Base-by-base conservation (phyloP, 1,284 basidiomycete species). In the Malassezia vespertilionis region DNA sequence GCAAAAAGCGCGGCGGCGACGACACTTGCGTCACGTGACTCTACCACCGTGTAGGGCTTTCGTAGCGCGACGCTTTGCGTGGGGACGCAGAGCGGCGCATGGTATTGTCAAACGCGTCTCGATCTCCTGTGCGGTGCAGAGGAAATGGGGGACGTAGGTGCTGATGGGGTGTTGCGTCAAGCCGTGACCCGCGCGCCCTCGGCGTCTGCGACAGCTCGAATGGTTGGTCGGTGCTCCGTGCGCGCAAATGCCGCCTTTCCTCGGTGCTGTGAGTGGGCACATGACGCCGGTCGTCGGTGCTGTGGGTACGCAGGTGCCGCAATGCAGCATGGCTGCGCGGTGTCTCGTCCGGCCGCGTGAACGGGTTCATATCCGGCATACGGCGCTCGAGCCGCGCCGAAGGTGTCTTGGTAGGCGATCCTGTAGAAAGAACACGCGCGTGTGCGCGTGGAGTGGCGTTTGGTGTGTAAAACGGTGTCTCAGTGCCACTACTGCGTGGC, bases 391-490 rank as follows among this genome's bases (percentile, higher is more conserved):
- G 20, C 30, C 33, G 10, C 28, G n/a, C 20, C 22, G 15, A 10
- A 43, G 8, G 24, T 43, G 31, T 15, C 21, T 42, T 48, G 2
- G 46, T 40, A 9, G 46, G 46, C 21, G 46, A 48, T 27, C 46
- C 46, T 20, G 41, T 34, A 15, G 46, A 48, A 14, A 48, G 28
- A 14, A 49, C 40, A 18, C 40, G 34, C 12, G 36, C 37, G 21
- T 41, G 39, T 4, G 5, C 5, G 5, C 27, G 20, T 3, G 46
- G 46, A 2, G 40, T 49, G 11, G 41, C 35, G 22, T 38, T 32
- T n/a, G 46, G 46, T 9, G 46, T 38, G 20, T 49, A 38, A 23
- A 38, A 49, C 2, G 46, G 46, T 4, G 46, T 42, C 9, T 33
- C 36, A 21, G 27, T 42, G 41, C 33, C n/a, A n/a, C n/a, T n/a